A percentile compares a stretch with the other conserved stretches of the same genome.
Conservation (phyloP, 2,329 filamentous ascomycete genomes). For the Conoideocrella luteorostrata region DNA sequence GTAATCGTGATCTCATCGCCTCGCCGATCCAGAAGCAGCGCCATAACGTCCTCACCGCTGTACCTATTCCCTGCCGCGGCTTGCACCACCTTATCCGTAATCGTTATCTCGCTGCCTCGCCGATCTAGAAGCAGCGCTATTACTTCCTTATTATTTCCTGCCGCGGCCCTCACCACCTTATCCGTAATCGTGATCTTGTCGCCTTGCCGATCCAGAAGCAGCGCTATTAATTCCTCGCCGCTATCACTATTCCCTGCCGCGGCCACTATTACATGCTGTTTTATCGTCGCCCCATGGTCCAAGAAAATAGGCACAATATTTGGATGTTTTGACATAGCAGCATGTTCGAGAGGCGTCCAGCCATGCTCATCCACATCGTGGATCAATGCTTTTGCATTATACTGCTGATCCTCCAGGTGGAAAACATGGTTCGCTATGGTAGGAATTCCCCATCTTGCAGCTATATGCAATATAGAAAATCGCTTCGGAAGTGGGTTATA, state of each 20-base stretch:
- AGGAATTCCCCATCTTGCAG: constrained; percentile 9
- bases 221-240: constrained; percentile 3
- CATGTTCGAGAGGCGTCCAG: constrained; percentile 1
- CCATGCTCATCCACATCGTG: not conserved
- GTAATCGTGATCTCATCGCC: constrained; percentile 7
- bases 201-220: no score
- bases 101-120: no score
- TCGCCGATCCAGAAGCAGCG: constrained; percentile 4
- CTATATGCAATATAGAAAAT: constrained; percentile 10
- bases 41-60: no score
- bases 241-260: not conserved
- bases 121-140: no score
- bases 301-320: not conserved
- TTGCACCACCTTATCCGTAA: no score
- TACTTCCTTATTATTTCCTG: no score
- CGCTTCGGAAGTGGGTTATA: not conserved
- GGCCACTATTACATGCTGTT: not conserved
- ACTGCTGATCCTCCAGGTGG: not conserved
- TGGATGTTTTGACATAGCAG: not conserved
- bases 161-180: no score
- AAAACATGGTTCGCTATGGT: constrained; percentile 5
- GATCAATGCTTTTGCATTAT: not conserved
- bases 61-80: no score
- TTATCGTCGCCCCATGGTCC: not conserved
- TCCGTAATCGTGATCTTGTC: no score